Base-by-base conservation (phyloP, 2,329 filamentous ascomycete species). In the Byssoonygena ceratinophila region DNA sequence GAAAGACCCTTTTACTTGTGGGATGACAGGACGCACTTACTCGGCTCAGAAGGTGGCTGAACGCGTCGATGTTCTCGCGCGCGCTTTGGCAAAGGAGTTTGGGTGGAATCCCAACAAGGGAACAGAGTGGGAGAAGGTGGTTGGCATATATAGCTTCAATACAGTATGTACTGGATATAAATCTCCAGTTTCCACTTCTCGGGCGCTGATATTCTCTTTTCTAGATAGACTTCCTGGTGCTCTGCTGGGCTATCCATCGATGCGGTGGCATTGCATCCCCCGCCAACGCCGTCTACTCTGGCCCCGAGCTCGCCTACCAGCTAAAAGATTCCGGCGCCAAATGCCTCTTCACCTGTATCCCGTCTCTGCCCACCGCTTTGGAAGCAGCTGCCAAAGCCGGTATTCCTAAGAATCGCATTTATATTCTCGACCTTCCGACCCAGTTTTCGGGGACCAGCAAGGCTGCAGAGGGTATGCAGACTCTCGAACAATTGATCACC, bases 61-160 rank as follows among this genome's bases (percentile, higher is more conserved):
- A 53, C 77, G 85, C 20, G 78, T 85, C 8, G 82, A 87, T 25
- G 74, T 72, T 50, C 74, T 92, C 20, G 78, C 87, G 14, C 78
- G 83, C 54, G 83, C 79, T 20, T 70, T 94, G 31, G 77, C 78
- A 37, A 82, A 85, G 64, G 80, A 86, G 57, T 76, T 92, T 54
- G 82, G 79, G 40, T 89, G 86, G 76, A 67, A 76, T 43, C 80
- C 84, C 6, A 83, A 86, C 59, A 67, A 80, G 53, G 86, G 84
- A 11, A 79, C 80, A 0, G 85, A 90, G 64, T 92, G 84, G 83
- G 86, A 92, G 61, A 88, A 89, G 66, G 84, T 90, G 22, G 73
- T 87, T 45, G 83, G 76, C 3, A 72, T 90, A 25, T 94, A 87
- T 69, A 83, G 83, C n/a, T 68, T 89, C 54, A 94, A 94, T 64